These are phyloP conservation scores for Jacaranda mimosifolia DNA, from an alignment of 257 asterid genomes.

Conservation along the genomic window DNA sequence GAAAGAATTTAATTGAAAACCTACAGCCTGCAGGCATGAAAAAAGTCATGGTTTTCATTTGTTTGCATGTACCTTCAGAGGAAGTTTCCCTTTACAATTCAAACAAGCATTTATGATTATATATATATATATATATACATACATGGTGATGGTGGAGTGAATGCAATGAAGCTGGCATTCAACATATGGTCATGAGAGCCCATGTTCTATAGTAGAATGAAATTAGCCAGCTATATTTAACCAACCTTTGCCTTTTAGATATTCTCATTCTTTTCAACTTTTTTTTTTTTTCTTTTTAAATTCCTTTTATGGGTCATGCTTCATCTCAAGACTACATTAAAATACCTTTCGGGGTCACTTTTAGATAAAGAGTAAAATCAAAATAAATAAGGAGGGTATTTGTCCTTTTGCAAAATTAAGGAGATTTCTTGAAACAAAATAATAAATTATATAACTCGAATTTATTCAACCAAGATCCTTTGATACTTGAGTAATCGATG, in stretches of 20 bases:
- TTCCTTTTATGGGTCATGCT: neutral
- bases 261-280: neutral
- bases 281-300: neutral
- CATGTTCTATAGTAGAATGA: slow-evolving; percentile 5
- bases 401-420: no score
- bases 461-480: no score
- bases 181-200: slow-evolving; percentile 4
- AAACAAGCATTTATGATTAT: slow-evolving; percentile 32
- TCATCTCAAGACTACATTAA: neutral
- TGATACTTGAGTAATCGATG: no score
- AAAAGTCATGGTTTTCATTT: slow-evolving; percentile 8
- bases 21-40: neutral
- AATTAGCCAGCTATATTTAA: neutral
- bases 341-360: no score
- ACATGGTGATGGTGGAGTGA: neutral
- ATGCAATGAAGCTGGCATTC: slow-evolving; percentile 18
- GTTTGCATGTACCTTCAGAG: neutral
- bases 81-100: slow-evolving; percentile 20
- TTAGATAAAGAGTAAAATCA: no score
- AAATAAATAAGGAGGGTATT: no score
- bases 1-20: neutral
- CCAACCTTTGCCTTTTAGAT: slow-evolving; percentile 9
- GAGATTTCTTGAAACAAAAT: no score
- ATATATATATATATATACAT: neutral
- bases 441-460: no score